phyloP scores from a whole-genome alignment of 2,329 filamentous ascomycete species.

The Clarireedia hainanense region DNA sequence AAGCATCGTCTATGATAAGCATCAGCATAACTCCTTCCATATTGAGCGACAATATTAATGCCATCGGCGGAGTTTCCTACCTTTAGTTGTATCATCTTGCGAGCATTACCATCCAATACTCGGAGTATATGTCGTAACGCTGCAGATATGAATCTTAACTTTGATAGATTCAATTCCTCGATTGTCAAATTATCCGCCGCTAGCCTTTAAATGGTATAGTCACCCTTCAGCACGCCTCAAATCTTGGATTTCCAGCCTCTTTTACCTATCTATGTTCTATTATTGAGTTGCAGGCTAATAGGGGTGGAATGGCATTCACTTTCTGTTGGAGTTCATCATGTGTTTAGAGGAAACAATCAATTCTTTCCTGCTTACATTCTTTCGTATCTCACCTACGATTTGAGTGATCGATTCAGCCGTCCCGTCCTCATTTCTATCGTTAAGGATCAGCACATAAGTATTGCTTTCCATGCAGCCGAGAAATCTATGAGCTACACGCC shows the following conservation, averaged over 20 bases:
- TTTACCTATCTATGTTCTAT: neutral
- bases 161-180: neutral
- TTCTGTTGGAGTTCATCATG: conserved; percentile 5
- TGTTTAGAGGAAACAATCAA: conserved; percentile 1
- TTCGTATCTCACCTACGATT: conserved; percentile 1
- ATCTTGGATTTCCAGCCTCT: conserved; percentile 3
- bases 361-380: conserved; percentile 6
- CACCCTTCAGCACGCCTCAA: conserved; percentile 5
- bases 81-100: conserved; percentile 89
- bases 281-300: conserved; percentile 1
- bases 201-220: conserved; percentile 4
- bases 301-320: conserved; percentile 3
- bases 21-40: neutral
- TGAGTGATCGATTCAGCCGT: neutral
- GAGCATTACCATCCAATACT: conserved; percentile 15
- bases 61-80: conserved; percentile 32
- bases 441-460: conserved; percentile 9
- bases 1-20: conserved; percentile 66
- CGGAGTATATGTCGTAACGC: conserved; percentile 5
- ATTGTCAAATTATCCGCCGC: conserved; percentile 3
- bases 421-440: neutral
- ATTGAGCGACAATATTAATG: neutral
- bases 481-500: neutral
- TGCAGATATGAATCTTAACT: neutral
- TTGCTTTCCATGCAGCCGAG: conserved; percentile 4